These are phyloP conservation scores for Micromonas pusilla DNA, from an alignment of 139 green algal genomes.

Conservation along the genomic window DNA sequence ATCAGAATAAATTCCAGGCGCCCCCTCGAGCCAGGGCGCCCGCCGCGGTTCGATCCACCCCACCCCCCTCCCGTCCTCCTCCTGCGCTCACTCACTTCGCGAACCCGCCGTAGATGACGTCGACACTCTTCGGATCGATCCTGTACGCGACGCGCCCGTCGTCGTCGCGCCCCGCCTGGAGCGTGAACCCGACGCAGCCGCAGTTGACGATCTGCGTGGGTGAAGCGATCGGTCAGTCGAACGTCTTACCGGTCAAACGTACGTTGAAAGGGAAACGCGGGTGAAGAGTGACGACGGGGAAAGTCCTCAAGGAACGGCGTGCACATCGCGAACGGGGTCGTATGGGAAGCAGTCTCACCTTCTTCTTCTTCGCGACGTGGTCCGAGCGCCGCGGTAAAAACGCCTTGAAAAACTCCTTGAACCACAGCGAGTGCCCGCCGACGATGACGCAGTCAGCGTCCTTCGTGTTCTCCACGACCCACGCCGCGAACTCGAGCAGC, in stretches of 20 bases:
- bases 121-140: background rate
- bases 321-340: no score
- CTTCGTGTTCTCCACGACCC: constrained; percentile 10
- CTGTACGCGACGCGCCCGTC: background rate
- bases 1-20: no score
- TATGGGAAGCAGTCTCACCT: no score
- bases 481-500: constrained; percentile 19
- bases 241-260: no score
- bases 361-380: constrained; percentile 25
- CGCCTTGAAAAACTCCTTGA: constrained; percentile 25
- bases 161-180: background rate
- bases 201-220: constrained; percentile 32
- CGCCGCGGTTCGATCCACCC: no score
- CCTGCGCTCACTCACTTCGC: constrained; percentile 3
- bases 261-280: no score
- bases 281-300: no score
- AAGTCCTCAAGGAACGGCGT: no score
- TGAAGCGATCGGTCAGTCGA: no score
- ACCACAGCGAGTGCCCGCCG: constrained; percentile 28
- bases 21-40: no score
- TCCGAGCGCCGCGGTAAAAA: constrained; percentile 11
- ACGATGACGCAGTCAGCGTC: constrained; percentile 16
- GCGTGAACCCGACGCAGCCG: constrained; percentile 25
- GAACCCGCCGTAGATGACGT: constrained; percentile 15
- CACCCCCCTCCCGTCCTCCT: no score